Base-by-base conservation (phyloP, 106 monocot species). In the Alisma plantagoaquatica region DNA sequence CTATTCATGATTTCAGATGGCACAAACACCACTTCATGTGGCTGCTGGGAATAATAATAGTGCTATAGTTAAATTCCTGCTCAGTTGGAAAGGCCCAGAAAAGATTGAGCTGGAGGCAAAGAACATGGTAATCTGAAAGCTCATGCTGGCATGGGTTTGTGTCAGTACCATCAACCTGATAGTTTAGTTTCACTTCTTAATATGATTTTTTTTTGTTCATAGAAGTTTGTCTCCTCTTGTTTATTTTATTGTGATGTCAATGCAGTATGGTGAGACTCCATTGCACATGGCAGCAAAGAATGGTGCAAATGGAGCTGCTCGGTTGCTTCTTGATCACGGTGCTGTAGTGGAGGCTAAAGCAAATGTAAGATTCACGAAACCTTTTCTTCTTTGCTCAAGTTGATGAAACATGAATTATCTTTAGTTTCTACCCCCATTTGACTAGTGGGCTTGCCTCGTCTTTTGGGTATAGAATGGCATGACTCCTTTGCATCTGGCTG, bases 241-340 rank as follows among this genome's bases (percentile, higher is more conserved):
- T 53, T 18, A 31, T 31, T 30, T 29, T 20, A 53, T 1, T 11
- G 22, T 31, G 23, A 51, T 49, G 61, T 15, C 10, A 15, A 58
- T 60, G 29, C 73, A 96, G 96, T 96, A 84, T 74, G 96, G 89
- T 19, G 96, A 96, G 63, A 89, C 96, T 20, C 96, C 96, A 33
- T 50, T 96, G 54, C 96, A 96, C 51, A 81, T 96, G 84, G 96
- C 96, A 21, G 84, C 81, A 22, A 96, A 96, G 63, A 84, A 84
- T 66, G 81, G 96, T 29, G 73, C 66, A 57, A 71, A 54, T 54
- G 78, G 82, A 43, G 64, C 84, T 4, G 68, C 76, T 26, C 59
- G 53, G 22, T 26, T 96, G 33, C 84, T 89, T 21, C 67, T 96
- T 52, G 64, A 69, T 31, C 61, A 54, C 60, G 88, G 88, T 48